A percentile compares a stretch with the other conserved stretches of the same genome.
phyloP scores from a whole-genome alignment of 2,329 filamentous ascomycete species.

The Claviceps fusiformis region DNA sequence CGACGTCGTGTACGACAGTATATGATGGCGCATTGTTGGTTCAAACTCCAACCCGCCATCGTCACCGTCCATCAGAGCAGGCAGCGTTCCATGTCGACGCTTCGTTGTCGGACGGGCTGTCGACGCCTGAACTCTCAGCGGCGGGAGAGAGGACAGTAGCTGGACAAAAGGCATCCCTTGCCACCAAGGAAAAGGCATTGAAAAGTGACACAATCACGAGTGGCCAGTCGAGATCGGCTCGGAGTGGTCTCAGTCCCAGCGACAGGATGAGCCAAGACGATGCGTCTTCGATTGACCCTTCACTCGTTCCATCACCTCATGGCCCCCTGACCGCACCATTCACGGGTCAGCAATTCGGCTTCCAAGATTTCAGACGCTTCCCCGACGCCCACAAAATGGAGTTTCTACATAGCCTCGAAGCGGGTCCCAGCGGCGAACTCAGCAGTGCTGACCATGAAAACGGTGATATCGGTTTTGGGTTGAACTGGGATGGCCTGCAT shows the following conservation, averaged over 20 bases:
- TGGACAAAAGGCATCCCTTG: slow-evolving; percentile 21
- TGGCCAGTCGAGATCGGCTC: slow-evolving; percentile 13
- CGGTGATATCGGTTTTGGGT: slow-evolving; percentile 52
- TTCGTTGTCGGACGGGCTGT: slow-evolving; percentile 24
- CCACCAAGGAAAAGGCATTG: slow-evolving; percentile 24
- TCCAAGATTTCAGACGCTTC: slow-evolving; percentile 24
- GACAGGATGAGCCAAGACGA: slow-evolving; percentile 17
- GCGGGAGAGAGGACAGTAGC: slow-evolving; percentile 17
- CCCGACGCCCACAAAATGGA: slow-evolving; percentile 40
- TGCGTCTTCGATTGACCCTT: slow-evolving; percentile 23
- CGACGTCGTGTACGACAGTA: slow-evolving; percentile 17
- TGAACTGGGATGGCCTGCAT: slow-evolving; percentile 49
- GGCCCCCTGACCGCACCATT: slow-evolving; percentile 17
- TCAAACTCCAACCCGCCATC: slow-evolving; percentile 11
- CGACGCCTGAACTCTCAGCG: slow-evolving; percentile 26
- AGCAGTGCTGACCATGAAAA: slow-evolving; percentile 29
- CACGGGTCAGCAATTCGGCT: slow-evolving; percentile 19
- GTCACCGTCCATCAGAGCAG: slow-evolving; percentile 18
- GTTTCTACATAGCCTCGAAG: slow-evolving; percentile 34
- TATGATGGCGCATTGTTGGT: slow-evolving; percentile 13
- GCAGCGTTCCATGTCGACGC: slow-evolving; percentile 23
- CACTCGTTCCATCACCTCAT: slow-evolving; percentile 31
- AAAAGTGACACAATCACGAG: slow-evolving; percentile 19
- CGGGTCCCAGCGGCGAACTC: slow-evolving; percentile 18
- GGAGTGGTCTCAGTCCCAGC: slow-evolving; percentile 17